phyloP scores from a whole-genome alignment of 306 rosid genomes.

The Malus fusca region DNA sequence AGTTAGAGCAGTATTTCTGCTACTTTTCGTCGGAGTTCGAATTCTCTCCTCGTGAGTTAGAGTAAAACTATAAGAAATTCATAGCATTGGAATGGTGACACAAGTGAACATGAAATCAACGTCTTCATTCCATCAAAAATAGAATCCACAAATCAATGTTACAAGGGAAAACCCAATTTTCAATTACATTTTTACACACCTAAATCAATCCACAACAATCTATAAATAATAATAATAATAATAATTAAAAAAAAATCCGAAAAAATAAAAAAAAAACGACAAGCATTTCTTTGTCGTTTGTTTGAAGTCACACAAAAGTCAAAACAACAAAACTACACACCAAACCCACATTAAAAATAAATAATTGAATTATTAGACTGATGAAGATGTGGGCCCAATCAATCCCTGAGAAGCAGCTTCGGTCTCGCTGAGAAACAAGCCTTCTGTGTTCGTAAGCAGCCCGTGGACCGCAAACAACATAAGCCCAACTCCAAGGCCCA shows the following conservation, averaged over 20 bases:
- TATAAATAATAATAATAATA: too few relatives aligned
- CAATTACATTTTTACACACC: background rate
- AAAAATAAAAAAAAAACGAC: background rate
- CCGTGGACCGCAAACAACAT: background rate
- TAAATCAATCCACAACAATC: background rate
- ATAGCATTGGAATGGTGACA: background rate
- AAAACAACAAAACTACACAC: background rate
- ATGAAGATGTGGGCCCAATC: background rate
- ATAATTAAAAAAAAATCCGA: too few relatives aligned
- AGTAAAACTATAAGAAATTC: background rate
- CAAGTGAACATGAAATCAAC: background rate
- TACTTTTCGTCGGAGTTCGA: too few relatives aligned
- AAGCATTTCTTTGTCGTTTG: background rate
- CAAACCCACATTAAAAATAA: background rate
- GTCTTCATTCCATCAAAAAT: background rate
- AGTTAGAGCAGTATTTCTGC: fast-evolving
- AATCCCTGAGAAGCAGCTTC: conserved; percentile 1
- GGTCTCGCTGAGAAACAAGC: conserved; percentile 7
- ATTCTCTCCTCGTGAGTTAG: background rate
- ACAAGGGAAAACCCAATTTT: background rate
- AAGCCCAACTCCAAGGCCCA: background rate
- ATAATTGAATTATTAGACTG: background rate
- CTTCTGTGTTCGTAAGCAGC: background rate
- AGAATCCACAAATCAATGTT: background rate
- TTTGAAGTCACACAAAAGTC: background rate